phyloP scores from a whole-genome alignment of 2,329 filamentous ascomycete genomes.

The Huntiella moniliformis region DNA sequence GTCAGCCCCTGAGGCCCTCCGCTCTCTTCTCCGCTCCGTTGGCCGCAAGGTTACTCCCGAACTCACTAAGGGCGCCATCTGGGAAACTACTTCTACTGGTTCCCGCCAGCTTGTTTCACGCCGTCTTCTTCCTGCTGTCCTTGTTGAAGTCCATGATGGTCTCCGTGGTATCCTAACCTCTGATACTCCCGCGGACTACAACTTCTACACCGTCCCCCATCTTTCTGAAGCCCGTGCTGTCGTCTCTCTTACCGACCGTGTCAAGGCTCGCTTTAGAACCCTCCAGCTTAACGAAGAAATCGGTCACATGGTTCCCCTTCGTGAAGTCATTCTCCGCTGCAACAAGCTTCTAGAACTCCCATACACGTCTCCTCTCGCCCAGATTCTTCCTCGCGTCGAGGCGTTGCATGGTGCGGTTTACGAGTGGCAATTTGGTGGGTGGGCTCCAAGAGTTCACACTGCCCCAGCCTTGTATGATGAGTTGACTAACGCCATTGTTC shows the following conservation, averaged over 20 bases:
- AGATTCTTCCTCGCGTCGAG: constrained; percentile 70
- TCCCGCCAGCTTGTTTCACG: constrained; percentile 21
- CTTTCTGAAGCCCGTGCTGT: constrained; percentile 56
- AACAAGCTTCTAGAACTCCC: constrained; percentile 56
- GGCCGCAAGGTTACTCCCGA: constrained; percentile 22
- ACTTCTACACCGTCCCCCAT: constrained; percentile 79
- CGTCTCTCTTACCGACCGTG: constrained; percentile 46
- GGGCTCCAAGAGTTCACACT: constrained; percentile 64
- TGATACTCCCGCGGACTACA: constrained; percentile 37
- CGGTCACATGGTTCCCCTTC: constrained; percentile 53
- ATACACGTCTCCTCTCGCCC: constrained; percentile 69
- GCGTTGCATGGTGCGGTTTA: constrained; percentile 70
- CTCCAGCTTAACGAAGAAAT: constrained; percentile 50
- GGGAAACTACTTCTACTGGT: constrained; percentile 13
- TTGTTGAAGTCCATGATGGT: constrained; percentile 47
- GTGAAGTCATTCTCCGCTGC: constrained; percentile 59
- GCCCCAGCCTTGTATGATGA: constrained; percentile 53
- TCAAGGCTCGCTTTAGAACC: constrained; percentile 53
- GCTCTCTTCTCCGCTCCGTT: constrained; percentile 25
- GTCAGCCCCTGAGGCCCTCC: constrained; percentile 24
- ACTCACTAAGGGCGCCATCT: constrained; percentile 12
- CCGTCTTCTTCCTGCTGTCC: constrained; percentile 43
- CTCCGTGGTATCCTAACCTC: constrained; percentile 23
- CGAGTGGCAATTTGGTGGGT: constrained; percentile 77
- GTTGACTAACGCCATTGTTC: constrained; percentile 62